Evolutionary conservation across 2,329 filamentous ascomycete species (phyloP), one percentile per base, ranked within the genome.

Genomic region (Claviceps arundinis): DNA sequence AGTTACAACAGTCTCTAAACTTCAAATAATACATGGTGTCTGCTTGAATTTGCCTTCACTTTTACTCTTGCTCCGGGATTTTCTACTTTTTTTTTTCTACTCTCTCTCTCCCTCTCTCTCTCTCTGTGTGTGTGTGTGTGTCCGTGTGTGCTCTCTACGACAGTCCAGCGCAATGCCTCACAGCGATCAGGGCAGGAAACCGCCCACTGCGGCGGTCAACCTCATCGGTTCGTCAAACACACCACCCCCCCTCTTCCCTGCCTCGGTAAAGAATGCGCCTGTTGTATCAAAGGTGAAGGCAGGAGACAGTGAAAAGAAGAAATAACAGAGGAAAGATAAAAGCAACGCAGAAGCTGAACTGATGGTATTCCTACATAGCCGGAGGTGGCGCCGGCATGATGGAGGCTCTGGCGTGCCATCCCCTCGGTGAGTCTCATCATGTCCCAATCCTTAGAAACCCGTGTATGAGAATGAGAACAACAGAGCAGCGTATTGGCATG

Each of bases 351-450:
- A n/a, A 17, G n/a, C 8, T 40, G n/a, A 40, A 40, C n/a, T 16
- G n/a, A 40, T 14, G 41, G 17, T 11, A 42, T 19, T 42, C 6
- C 41, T 42, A n/a, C n/a, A n/a, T 61, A 95, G 93, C 93, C 67
- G 93, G 93, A 66, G 93, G 93, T 66, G 89, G 89, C 70, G 93
- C 93, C 61, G 93, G 93, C 65, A 96, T 97, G 91, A 97, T 97
- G 90, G 93, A 98, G 73, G 93, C 93, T 48, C 82, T 98, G 56
- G 89, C 76, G 51, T 98, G 93, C 70, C 93, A 98, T 75, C 93
- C 93, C 56, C 79, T 97, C 54, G 87, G 87, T 91, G 77, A 62
- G 76, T 48, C 17, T 34, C 9, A 34, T 34, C 30, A 11, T 1
- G 30, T 11, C 8, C 30, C 4, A 11, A 34, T 11, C 30, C 9